Conservation (phyloP, 768 basidiomycete genomes). For the Pilatotrama ljubarskyi region DNA sequence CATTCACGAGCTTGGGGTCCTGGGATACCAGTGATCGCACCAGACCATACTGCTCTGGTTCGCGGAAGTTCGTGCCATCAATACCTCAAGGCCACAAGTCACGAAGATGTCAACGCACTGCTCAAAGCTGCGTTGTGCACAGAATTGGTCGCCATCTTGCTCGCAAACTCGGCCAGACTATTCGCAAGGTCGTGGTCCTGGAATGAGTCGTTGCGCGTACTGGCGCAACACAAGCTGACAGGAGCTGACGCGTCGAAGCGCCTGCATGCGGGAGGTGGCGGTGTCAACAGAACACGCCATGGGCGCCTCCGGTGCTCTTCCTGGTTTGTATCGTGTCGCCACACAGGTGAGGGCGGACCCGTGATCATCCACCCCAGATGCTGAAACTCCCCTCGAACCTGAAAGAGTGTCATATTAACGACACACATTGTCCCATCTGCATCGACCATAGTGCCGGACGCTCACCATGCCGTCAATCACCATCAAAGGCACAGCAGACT, state of each 20-base stretch:
- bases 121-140: slow-evolving; percentile 71
- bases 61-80: background rate
- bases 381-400: background rate
- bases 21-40: slow-evolving; percentile 64
- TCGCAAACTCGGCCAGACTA: background rate
- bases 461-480: slow-evolving; percentile 23
- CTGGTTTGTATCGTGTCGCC: background rate
- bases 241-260: slow-evolving; percentile 13
- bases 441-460: background rate
- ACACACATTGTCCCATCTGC: background rate
- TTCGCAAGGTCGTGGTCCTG: too few species aligned
- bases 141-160: slow-evolving; percentile 3
- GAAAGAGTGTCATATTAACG: background rate
- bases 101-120: slow-evolving; percentile 38
- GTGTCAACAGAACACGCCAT: background rate
- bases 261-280: slow-evolving; percentile 5
- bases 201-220: too few species aligned
- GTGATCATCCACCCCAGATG: background rate
- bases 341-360: background rate
- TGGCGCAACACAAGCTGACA: background rate
- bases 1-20: slow-evolving; percentile 60
- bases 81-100: too few species aligned
- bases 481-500: slow-evolving; percentile 10
- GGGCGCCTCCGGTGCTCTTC: background rate
- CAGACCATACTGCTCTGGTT: slow-evolving; percentile 67